phyloP scores from a whole-genome alignment of 2,329 filamentous ascomycete species.

The Trichoderma sp. region DNA sequence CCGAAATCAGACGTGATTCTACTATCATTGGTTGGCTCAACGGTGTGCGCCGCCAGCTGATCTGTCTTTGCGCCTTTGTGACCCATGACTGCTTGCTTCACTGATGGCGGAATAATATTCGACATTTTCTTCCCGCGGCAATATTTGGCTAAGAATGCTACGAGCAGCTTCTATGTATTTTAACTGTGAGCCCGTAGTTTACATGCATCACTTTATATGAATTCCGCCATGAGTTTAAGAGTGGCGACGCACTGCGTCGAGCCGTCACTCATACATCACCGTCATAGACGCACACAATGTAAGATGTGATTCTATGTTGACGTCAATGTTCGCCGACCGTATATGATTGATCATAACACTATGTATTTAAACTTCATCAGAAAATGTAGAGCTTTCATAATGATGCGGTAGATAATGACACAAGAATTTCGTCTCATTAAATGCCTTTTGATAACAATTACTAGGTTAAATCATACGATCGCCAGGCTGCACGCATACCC shows the following conservation, averaged over 20 bases:
- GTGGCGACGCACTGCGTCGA: background rate
- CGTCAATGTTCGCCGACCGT: background rate
- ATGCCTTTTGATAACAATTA: background rate
- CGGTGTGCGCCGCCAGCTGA: slow-evolving; percentile 58
- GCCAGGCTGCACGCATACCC: background rate
- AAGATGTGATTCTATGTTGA: slow-evolving; percentile 12
- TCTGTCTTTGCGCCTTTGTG: slow-evolving; percentile 53
- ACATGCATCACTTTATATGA: no score
- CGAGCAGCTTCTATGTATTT: background rate
- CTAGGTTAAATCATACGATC: background rate
- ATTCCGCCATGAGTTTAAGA: background rate
- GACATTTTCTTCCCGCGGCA: background rate
- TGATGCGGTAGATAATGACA: background rate
- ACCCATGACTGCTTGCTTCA: slow-evolving; percentile 33
- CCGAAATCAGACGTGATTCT: slow-evolving; percentile 76
- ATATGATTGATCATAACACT: background rate
- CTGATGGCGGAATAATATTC: slow-evolving; percentile 5
- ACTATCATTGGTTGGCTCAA: slow-evolving; percentile 56
- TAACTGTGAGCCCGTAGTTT: background rate
- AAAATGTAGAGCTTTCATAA: background rate
- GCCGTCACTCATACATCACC: slow-evolving; percentile 13
- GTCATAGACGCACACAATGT: background rate
- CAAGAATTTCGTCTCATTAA: background rate
- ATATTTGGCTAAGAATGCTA: background rate
- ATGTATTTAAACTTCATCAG: background rate